These are phyloP conservation scores for Chimonanthus salicifolius DNA, from an alignment of 164 flowering plant genomes.

Conservation along the genomic window DNA sequence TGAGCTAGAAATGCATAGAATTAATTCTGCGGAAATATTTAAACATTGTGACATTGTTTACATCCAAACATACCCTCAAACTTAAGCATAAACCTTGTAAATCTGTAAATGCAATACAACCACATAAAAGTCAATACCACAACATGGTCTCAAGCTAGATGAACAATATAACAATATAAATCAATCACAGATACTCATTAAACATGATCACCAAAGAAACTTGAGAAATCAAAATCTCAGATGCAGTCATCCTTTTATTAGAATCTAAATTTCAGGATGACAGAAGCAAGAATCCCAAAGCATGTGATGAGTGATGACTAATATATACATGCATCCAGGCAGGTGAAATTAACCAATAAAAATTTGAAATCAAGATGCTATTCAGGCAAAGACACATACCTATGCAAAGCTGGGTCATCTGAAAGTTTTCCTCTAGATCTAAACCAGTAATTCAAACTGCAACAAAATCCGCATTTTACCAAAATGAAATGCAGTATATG, in stretches of 20 bases:
- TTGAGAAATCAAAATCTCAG: neutral
- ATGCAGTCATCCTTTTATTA: no score
- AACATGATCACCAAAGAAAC: neutral
- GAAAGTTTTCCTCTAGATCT: conserved; percentile 84
- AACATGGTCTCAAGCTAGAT: neutral
- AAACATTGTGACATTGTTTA: no score
- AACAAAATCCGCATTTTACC: conserved; percentile 12
- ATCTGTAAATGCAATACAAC: neutral
- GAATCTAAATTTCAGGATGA: no score
- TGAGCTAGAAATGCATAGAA: no score
- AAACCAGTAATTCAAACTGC: conserved; percentile 85
- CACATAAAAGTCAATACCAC: no score
- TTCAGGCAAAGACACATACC: conserved; percentile 34
- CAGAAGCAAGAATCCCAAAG: no score
- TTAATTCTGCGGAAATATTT: no score
- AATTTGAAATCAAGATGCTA: neutral
- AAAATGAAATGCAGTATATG: conserved; percentile 1
- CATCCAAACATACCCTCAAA: neutral
- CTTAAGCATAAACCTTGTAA: neutral
- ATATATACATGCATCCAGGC: neutral
- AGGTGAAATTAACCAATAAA: neutral
- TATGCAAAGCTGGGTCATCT: conserved; percentile 92
- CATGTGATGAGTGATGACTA: no score
- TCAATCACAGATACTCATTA: neutral
- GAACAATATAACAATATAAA: neutral